Conservation (phyloP, 2,329 filamentous ascomycete species). For the Pseudogymnoascus sp. region DNA sequence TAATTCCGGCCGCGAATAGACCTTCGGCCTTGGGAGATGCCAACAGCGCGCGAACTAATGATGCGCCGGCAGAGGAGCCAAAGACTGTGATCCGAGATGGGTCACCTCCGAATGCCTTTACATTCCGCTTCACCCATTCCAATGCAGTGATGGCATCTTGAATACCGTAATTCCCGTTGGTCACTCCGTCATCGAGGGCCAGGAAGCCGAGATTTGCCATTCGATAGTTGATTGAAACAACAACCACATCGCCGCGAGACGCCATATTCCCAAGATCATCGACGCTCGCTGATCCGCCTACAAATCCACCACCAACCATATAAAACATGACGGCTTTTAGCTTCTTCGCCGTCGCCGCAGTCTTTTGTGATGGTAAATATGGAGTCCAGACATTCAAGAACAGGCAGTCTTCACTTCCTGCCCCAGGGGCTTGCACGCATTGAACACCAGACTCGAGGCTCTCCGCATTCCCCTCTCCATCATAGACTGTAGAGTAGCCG, state of each 20-base stretch:
- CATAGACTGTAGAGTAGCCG: slow-evolving; percentile 37
- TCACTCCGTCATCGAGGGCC: slow-evolving; percentile 41
- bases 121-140: slow-evolving; percentile 41
- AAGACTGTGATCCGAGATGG: slow-evolving; percentile 37
- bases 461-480: slow-evolving; percentile 35
- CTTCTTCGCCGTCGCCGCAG: slow-evolving; percentile 38
- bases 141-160: slow-evolving; percentile 8
- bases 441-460: slow-evolving; percentile 36
- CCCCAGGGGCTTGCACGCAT: slow-evolving; percentile 35
- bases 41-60: slow-evolving; percentile 39
- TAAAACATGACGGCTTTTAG: slow-evolving; percentile 29
- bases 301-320: slow-evolving; percentile 29
- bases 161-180: slow-evolving; percentile 31
- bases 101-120: slow-evolving; percentile 39
- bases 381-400: slow-evolving; percentile 33
- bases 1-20: slow-evolving; percentile 18
- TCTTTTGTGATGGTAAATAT: slow-evolving; percentile 19
- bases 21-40: slow-evolving; percentile 30
- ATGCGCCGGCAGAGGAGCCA: slow-evolving; percentile 44
- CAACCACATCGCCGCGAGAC: slow-evolving; percentile 23
- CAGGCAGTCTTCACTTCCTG: slow-evolving; percentile 26
- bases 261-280: slow-evolving; percentile 25
- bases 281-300: slow-evolving; percentile 17
- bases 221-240: slow-evolving; percentile 23
- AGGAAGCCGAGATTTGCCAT: slow-evolving; percentile 28